Conservation (phyloP, 2,329 filamentous ascomycete genomes). For the Pseudopithomyces maydicus region DNA sequence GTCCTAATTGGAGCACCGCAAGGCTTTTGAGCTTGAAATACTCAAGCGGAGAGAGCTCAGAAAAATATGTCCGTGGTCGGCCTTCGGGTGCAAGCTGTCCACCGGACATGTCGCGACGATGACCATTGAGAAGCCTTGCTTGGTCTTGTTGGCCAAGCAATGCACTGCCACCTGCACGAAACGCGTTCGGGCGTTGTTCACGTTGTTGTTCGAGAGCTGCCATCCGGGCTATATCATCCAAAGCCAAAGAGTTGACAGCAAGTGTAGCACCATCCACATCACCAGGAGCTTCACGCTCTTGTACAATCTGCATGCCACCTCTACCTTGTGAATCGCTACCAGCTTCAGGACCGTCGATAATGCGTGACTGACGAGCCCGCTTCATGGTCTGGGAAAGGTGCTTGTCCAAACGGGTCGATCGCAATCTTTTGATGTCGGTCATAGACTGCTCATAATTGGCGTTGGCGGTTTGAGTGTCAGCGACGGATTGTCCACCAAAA, state of each 20-base stretch:
- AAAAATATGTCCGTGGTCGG: constrained; percentile 83
- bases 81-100: constrained; percentile 56
- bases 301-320: constrained; percentile 75
- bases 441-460: constrained; percentile 89
- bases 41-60: constrained; percentile 90
- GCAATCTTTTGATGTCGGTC: constrained; percentile 88
- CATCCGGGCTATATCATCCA: constrained; percentile 95
- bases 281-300: constrained; percentile 73
- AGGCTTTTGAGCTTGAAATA: constrained; percentile 98
- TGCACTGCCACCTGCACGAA: constrained; percentile 74
- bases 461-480: constrained; percentile 59
- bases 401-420: constrained; percentile 92
- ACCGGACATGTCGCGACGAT: constrained; percentile 70
- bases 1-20: constrained; percentile 93
- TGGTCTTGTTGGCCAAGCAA: constrained; percentile 65
- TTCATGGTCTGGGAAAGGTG: constrained; percentile 91
- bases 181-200: constrained; percentile 82
- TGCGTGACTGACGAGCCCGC: constrained; percentile 85
- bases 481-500: constrained; percentile 65
- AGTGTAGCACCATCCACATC: constrained; percentile 82
- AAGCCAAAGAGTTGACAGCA: constrained; percentile 85
- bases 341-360: constrained; percentile 87
- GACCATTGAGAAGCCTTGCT: constrained; percentile 70
- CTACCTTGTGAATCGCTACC: constrained; percentile 67
- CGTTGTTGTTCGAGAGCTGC: constrained; percentile 94